Base-by-base conservation (phyloP, 768 basidiomycete species). In the Gloeophyllum trabeum region DNA sequence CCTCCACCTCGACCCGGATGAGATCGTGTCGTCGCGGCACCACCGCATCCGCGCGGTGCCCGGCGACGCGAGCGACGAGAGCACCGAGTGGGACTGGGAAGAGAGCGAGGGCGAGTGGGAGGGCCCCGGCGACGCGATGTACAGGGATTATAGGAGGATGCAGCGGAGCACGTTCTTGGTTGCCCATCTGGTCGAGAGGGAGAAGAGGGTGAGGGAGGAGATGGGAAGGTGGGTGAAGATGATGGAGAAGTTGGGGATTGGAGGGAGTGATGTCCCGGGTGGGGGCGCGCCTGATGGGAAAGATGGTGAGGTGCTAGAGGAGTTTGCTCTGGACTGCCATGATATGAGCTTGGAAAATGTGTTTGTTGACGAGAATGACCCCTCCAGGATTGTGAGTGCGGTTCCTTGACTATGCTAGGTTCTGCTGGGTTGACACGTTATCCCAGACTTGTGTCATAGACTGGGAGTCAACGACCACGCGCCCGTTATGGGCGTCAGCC, bases 391-490 rank as follows among this genome's bases (percentile, higher is more conserved):
- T 35, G 87, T 90, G 50, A 51, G 87, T 61, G 22, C 28, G n/a
- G n/a, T 68, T 23, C 24, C 18, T 40, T 39, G 37, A 41, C 24
- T 39, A 34, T n/a, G 26, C 19, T 1, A 39, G 3, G 5, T 30
- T 26, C 35, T 32, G 22, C 32, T 46, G 18, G 4, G 23, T 40
- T 46, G 19, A 12, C 22, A 39, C 4, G 18, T 4, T 39, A 24
- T 28, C 42, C 6, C 52, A 91, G 88, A 84, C 85, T 1, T 85
- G 84, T 52, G 74, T 91, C 44, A 90, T 91, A 32, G 88, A 91
- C 51, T 89, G 85, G 87, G 87, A 91, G 56, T 85, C 87, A 13
- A 89, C 87, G n/a, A 86, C 84, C 7, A 86, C 79, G 6, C 71
- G 88, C 12, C 88, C 87, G 3, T 69, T 91, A 16, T 90, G 86